Base-by-base conservation (phyloP, 805 yeast genomes). In the Cyberlindnera euphorbiiphila region DNA sequence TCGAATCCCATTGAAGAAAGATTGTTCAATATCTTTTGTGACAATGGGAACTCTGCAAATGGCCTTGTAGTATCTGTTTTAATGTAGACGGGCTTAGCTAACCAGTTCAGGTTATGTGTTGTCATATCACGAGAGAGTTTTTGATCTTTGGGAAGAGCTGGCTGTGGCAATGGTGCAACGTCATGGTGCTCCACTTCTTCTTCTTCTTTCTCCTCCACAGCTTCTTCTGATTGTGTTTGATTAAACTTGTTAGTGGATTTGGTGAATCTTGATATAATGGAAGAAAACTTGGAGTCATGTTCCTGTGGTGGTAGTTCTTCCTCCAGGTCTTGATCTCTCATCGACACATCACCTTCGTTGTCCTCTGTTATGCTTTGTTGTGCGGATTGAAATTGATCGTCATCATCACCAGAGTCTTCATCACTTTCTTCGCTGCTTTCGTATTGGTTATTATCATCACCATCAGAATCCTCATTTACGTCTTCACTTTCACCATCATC, bases 131-230 rank as follows among this genome's bases (percentile, higher is more conserved):
- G 56, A 7, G 61, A 43, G 15, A 77, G 56, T 35, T 56, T 58
- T 29, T 58, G 57, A 48, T 78, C 83, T 39, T 65, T 63, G 4
- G 85, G 86, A 19, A 80, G 61, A 23, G 65, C 78, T 0, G 95
- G 95, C 58, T 87, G 96, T 2, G 98, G 97, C 28, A 91, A 63
- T 14, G 96, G 94, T 6, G 72, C 79, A 27, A 91, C 58, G 30
- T 63, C 69, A 51, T 63, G 70, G 15, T 46, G 41, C 19, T 60
- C 66, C 2, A 43, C 43, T 4, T 45, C 54, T n/a, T 56, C 60
- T 5, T 49, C 56, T 7, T 40, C 55, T 8, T 47, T 43, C 5
- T 44, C 54, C 12, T 56, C 60, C 5, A 47, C 56, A 5, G 38
- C 54, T 7, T 46, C 52, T 9, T 47, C 56, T 10, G 51, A 56